A percentile compares a stretch with the other conserved stretches of the same genome.
phyloP scores from a whole-genome alignment of 2,329 filamentous ascomycete genomes.

The Neoscytalidium dimidiatum region DNA sequence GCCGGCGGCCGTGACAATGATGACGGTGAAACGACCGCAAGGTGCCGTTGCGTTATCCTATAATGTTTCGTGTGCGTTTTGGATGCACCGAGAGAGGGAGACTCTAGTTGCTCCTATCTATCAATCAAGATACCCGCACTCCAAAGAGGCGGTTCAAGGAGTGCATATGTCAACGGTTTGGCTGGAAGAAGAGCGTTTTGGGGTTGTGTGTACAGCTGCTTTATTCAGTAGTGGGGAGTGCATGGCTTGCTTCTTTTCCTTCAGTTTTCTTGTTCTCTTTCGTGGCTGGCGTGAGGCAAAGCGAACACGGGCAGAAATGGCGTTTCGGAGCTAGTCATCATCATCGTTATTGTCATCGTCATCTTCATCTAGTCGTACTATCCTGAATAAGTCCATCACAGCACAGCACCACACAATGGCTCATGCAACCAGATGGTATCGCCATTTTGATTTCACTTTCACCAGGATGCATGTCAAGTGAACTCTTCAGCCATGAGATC shows the following conservation, averaged over 20 bases:
- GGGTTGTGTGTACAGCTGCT: constrained; percentile 4
- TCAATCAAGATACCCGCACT: constrained; percentile 9
- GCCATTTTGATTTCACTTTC: background rate
- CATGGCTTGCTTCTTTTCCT: background rate
- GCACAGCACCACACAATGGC: background rate
- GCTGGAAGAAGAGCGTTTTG: background rate
- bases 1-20: constrained; percentile 53
- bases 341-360: background rate
- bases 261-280: background rate
- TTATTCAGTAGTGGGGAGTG: background rate
- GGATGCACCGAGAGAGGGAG: background rate
- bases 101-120: constrained; percentile 4
- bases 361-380: background rate
- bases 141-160: constrained; percentile 6
- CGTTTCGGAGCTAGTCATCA: constrained; percentile 14
- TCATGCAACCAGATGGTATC: background rate
- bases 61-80: constrained; percentile 1
- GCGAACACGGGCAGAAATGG: constrained; percentile 15
- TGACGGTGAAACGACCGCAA: constrained; percentile 57
- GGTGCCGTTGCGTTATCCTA: constrained; percentile 67
- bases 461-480: background rate
- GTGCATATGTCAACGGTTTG: background rate
- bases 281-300: constrained; percentile 11
- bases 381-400: background rate
- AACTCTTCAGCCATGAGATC: background rate